These are phyloP conservation scores for Alternaria hordeiaustralica DNA, from an alignment of 2,329 filamentous ascomycete genomes.

Conservation along the genomic window DNA sequence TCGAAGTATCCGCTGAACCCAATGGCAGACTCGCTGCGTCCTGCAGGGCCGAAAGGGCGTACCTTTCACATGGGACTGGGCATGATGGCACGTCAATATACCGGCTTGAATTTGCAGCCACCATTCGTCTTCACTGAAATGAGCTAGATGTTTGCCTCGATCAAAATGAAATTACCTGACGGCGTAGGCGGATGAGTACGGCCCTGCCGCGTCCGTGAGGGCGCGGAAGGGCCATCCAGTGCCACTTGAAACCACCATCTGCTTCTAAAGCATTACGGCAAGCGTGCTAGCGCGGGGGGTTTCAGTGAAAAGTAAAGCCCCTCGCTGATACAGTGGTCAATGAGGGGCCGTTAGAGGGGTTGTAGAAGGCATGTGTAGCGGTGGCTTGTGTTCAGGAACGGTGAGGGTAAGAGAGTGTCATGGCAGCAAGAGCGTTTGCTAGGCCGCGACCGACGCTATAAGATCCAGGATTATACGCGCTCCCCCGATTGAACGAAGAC, in stretches of 20 bases:
- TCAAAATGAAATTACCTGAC: conserved; percentile 32
- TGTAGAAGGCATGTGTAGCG: conserved; percentile 10
- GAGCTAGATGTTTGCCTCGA: conserved; percentile 6
- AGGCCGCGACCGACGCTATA: conserved; percentile 23
- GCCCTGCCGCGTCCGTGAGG: conserved; percentile 33
- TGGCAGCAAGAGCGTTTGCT: conserved; percentile 18
- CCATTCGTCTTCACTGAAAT: conserved; percentile 1
- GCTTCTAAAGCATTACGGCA: conserved; percentile 44
- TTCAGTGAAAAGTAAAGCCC: conserved; percentile 31
- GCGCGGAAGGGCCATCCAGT: conserved; percentile 25
- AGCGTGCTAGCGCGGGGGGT: conserved; percentile 44
- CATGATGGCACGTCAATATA: conserved; percentile 1
- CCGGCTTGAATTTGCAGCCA: not conserved
- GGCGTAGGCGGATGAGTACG: conserved; percentile 23
- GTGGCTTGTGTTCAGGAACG: conserved; percentile 14
- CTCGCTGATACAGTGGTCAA: conserved; percentile 17
- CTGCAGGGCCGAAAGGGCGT: not conserved
- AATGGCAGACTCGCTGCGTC: not conserved
- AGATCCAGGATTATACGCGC: conserved; percentile 19
- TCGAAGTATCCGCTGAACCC: not conserved
- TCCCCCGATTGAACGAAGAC: conserved; percentile 20
- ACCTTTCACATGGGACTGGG: not conserved
- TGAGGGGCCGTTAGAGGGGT: conserved; percentile 14
- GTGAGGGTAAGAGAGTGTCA: conserved; percentile 22
- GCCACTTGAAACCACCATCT: conserved; percentile 39